Conservation (phyloP, 2,329 filamentous ascomycete species). For the Aureobasidium mangrovei region DNA sequence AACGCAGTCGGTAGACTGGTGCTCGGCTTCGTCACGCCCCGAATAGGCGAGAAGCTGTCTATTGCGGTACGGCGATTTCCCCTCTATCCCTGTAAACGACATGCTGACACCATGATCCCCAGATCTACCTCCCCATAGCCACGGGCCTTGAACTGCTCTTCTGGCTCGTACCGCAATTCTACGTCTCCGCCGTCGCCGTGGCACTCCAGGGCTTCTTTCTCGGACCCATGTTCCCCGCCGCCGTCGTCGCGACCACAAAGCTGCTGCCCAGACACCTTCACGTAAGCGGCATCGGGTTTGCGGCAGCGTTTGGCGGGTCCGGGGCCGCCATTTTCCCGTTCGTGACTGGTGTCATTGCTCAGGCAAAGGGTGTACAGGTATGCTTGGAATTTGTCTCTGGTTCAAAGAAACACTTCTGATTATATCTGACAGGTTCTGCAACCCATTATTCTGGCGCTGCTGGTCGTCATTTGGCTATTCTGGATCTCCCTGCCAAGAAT, state of each 20-base stretch:
- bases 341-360: slow-evolving; percentile 59
- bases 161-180: slow-evolving; percentile 72
- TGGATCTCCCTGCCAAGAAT: slow-evolving; percentile 45
- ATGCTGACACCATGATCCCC: not conserved
- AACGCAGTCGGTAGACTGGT: slow-evolving; percentile 53
- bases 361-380: slow-evolving; percentile 50
- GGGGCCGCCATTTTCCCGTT: slow-evolving; percentile 62
- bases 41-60: slow-evolving; percentile 59
- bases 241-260: slow-evolving; percentile 64
- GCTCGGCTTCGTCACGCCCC: slow-evolving; percentile 67
- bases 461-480: slow-evolving; percentile 42
- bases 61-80: slow-evolving; percentile 30
- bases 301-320: slow-evolving; percentile 64
- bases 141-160: slow-evolving; percentile 63
- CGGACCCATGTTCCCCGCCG: slow-evolving; percentile 69
- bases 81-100: not conserved
- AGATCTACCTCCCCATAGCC: slow-evolving; percentile 55
- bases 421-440: slow-evolving; percentile 32
- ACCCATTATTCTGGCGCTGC: slow-evolving; percentile 48
- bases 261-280: slow-evolving; percentile 65
- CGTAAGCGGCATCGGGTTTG: slow-evolving; percentile 73
- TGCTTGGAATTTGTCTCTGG: not conserved
- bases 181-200: slow-evolving; percentile 64
- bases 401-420: not conserved
- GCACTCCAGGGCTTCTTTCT: slow-evolving; percentile 69